Percentiles rank a stretch among this genome's conserved stretches.
Conservation (phyloP, 2,329 filamentous ascomycete genomes). For the Clarireedia homoeocarpa region DNA sequence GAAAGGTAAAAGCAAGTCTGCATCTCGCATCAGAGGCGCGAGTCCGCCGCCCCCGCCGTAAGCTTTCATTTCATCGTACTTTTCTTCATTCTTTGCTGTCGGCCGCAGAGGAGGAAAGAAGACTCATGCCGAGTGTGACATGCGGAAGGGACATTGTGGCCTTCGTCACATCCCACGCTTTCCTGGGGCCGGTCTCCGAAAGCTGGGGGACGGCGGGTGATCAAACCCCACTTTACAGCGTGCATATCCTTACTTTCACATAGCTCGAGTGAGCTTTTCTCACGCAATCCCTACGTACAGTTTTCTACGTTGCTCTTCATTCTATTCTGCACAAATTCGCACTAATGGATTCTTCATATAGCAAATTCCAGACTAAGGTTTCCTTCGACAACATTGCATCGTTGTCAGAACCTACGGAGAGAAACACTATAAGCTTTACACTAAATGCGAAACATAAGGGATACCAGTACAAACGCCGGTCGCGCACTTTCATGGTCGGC, state of each 20-base stretch:
- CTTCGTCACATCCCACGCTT: constrained; percentile 5
- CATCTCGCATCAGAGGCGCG: constrained; percentile 4
- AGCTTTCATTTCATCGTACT: constrained; percentile 11
- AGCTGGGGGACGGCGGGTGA: constrained; percentile 6
- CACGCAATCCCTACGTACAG: neutral
- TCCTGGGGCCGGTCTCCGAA: neutral
- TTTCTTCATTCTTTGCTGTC: neutral
- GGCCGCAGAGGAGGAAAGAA: neutral
- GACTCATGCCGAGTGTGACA: neutral
- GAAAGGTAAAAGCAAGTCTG: constrained; percentile 26
- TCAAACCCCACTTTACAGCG: constrained; percentile 8
- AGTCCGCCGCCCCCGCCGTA: constrained; percentile 32
- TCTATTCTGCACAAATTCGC: neutral
- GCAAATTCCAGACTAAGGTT: constrained; percentile 58
- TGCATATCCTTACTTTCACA: constrained; percentile 2
- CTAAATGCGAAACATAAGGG: constrained; percentile 65
- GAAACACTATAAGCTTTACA: constrained; percentile 52
- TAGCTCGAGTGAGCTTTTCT: neutral
- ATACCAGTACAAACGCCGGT: constrained; percentile 59
- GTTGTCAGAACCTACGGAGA: constrained; percentile 55
- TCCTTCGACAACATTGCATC: constrained; percentile 67
- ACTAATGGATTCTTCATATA: constrained; percentile 17
- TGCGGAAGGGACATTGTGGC: neutral
- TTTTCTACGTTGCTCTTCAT: neutral
- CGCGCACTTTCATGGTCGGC: constrained; percentile 63